Base-by-base conservation (phyloP, 495 filamentous ascomycete species). In the Talaromyces proteolyticus region DNA sequence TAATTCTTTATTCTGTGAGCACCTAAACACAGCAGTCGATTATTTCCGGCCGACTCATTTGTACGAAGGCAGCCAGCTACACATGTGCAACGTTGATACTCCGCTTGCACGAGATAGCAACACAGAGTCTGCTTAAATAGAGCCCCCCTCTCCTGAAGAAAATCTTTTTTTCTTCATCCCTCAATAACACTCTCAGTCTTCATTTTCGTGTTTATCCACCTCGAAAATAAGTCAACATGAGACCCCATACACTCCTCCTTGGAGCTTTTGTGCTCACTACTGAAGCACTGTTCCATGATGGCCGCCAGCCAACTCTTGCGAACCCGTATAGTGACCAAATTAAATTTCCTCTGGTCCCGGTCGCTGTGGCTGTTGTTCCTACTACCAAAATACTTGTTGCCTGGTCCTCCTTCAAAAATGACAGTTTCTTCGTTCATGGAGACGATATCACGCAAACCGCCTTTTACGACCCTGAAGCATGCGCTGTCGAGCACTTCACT, bases 341-440 rank as follows among this genome's bases (percentile, higher is more conserved):
- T 21, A 67, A 77, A 26, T 68, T 81, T 25, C 78, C 78, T 12
- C 53, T 82, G 6, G 69, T 79, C 2, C 67, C 78, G 18, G 76
- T 68, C 7, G 60, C 68, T 1, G 65, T 57, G 6, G 65, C 68
- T 6, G 58, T 67, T 16, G 59, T 68, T n/a, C 58, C 57, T 5
- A 57, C 50, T 26, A 58, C 57, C 14, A 68, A 69, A 4, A 58
- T 69, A 19, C 54, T 80, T 16, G 53, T 77, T 2, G 53, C 69
- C 4, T 78, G 69, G 66, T 72, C 73, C 1, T 59, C 74, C 4
- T 76, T 62, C 55, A 44, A 51, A 3, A 50, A 60, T 2, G 63
- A 69, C 40, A 57, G 57, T 6, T 76, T 64, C 57, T 57, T 16
- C 16, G 36, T 49, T 12, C 17, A 37, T 21, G 34, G 16, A 43